Conservation (phyloP, 1,284 basidiomycete genomes). For the Porodaedalea pini region DNA sequence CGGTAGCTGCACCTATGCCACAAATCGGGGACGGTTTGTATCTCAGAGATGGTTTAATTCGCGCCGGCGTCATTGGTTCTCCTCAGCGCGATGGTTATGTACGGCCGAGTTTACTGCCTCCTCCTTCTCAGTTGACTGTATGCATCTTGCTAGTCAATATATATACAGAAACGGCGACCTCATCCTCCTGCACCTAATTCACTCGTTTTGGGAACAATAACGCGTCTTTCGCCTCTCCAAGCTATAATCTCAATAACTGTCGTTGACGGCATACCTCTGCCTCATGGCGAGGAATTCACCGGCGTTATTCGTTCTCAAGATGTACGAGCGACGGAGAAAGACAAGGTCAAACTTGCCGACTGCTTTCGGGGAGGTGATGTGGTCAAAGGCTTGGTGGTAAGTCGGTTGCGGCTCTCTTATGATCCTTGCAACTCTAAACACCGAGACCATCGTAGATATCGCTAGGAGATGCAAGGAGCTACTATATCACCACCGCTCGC, state of each 20-base stretch:
- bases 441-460: too few species aligned
- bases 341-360: slow-evolving; percentile 89
- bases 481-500: slow-evolving; percentile 91
- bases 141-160: slow-evolving; percentile 42
- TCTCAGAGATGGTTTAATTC: slow-evolving; percentile 55
- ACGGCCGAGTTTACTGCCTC: slow-evolving; percentile 36
- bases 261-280: slow-evolving; percentile 87
- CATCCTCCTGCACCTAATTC: slow-evolving; percentile 70
- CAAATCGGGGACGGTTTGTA: slow-evolving; percentile 72
- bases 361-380: slow-evolving; percentile 97
- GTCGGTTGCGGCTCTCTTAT: slow-evolving; percentile 32
- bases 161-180: slow-evolving; percentile 58
- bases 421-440: slow-evolving; percentile 6
- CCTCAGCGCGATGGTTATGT: slow-evolving; percentile 66
- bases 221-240: slow-evolving; percentile 83
- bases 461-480: slow-evolving; percentile 88
- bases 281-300: slow-evolving; percentile 87
- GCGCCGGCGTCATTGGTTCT: slow-evolving; percentile 73
- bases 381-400: slow-evolving; percentile 86
- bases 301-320: slow-evolving; percentile 92
- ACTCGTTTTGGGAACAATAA: slow-evolving; percentile 75
- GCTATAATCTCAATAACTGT: slow-evolving; percentile 86
- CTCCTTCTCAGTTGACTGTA: slow-evolving; percentile 29
- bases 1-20: slow-evolving; percentile 54
- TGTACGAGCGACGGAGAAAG: slow-evolving; percentile 88